Evolutionary conservation across 2,329 filamentous ascomycete genomes (phyloP).

Genomic region (Emergomyces orientalis): DNA sequence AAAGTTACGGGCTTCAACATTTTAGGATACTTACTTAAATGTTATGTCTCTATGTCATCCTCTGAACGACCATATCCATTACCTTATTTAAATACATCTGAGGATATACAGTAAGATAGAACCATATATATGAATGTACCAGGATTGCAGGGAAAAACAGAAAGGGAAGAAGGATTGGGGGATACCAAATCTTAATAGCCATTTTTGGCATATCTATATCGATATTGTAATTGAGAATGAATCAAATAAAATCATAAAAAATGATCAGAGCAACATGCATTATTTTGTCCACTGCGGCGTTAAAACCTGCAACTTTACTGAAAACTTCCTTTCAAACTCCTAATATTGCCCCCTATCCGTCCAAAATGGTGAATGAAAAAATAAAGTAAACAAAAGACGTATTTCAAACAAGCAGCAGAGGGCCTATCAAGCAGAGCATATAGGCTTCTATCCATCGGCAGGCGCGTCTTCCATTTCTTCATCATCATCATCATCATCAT

Average conservation of each 20-base stretch:
- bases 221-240: too few species aligned
- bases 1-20: constrained; percentile 41
- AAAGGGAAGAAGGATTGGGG: too few species aligned
- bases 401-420: neutral
- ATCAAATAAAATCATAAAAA: neutral
- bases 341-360: neutral
- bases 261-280: neutral
- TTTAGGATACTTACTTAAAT: neutral
- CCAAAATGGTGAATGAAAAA: neutral
- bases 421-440: neutral
- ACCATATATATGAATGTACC: too few species aligned
- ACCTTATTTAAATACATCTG: neutral
- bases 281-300: neutral
- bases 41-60: neutral
- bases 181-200: too few species aligned
- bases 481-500: constrained; percentile 39
- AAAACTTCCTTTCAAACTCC: neutral
- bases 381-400: neutral
- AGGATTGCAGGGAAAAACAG: neutral
- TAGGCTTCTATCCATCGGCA: neutral
- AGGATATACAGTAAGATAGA: neutral
- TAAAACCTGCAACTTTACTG: neutral
- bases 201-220: too few species aligned
- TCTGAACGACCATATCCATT: neutral
- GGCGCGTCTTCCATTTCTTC: constrained; percentile 24